Percentiles rank a stretch among this genome's conserved stretches.
phyloP scores from a whole-genome alignment of 2,329 filamentous ascomycete genomes.

The Phoma herbarum region DNA sequence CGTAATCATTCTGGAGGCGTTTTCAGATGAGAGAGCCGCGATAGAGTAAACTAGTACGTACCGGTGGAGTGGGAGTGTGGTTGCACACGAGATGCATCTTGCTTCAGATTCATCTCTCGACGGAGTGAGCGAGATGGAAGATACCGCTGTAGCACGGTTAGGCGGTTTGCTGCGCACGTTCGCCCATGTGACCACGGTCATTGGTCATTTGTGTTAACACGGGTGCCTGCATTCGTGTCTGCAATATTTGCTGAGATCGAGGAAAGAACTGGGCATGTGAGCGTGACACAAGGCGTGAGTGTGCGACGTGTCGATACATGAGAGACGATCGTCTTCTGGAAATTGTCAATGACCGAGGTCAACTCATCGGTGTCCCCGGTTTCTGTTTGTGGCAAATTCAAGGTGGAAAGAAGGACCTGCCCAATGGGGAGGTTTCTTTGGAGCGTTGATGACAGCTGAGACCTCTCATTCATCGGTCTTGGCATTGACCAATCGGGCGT shows the following conservation, averaged over 20 bases:
- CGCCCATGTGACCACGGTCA: slow-evolving; percentile 19
- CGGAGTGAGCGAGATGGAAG: slow-evolving; percentile 12
- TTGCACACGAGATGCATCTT: slow-evolving; percentile 13
- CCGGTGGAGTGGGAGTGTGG: slow-evolving; percentile 7
- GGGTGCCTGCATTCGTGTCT: slow-evolving; percentile 26
- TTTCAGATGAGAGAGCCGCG: background rate
- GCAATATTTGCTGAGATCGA: slow-evolving; percentile 25
- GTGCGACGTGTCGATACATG: slow-evolving; percentile 11
- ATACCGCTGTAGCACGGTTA: slow-evolving; percentile 13
- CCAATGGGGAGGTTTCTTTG: background rate
- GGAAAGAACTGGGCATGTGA: slow-evolving; percentile 15
- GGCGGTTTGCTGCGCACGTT: slow-evolving; percentile 21
- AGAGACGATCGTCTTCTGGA: slow-evolving; percentile 13
- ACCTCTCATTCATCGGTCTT: background rate
- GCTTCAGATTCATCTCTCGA: slow-evolving; percentile 8
- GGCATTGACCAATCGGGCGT: background rate
- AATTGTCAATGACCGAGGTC: slow-evolving; percentile 7
- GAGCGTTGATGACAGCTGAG: background rate
- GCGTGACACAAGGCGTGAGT: slow-evolving; percentile 6
- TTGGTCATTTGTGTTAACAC: slow-evolving; percentile 23
- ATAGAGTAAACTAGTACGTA: background rate
- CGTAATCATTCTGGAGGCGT: slow-evolving; percentile 3
- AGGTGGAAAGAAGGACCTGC: background rate
- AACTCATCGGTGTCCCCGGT: background rate
- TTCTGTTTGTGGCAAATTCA: background rate